Base-by-base conservation (phyloP, 1,139 yeast genomes). In the Pichia sp. region DNA sequence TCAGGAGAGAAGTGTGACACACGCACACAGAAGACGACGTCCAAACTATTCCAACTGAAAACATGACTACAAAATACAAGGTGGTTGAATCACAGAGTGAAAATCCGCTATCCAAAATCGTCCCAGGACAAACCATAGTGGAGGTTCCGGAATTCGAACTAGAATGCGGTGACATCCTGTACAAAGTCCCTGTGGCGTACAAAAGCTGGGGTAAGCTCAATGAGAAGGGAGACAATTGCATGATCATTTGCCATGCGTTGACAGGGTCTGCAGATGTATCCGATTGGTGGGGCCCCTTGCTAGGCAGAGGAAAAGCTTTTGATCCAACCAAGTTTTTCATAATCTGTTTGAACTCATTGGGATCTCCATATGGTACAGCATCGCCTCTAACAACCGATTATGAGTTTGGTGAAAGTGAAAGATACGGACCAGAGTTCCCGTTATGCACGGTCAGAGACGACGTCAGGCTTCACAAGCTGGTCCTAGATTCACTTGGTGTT, bases 271-370 rank as follows among this genome's bases (percentile, higher is more conserved):
- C 97, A 0, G 99, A 93, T 67, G 97, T 92, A 20, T 81, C 87
- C 49, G 99, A 93, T 67, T 93, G 99, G 99, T 89, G 99, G 99
- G 98, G 98, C 0, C 98, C 99, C 0, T 73, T 93, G 38, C 74
- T 93, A 48, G 99, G 99, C 0, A 81, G 85, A 4, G 87, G 83
- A 29, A 80, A 86, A 62, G 95, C 98, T 1, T 91, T 93, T 71
- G 99, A 93, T 71, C 96, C 97, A 0, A 77, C 91, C 1, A 78
- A 88, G 61, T 93, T 85, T 69, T 90, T 89, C 68, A 82, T 93
- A 48, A 77, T 93, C 14, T 93, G 99, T 70, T 74, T 93, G 57
- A 93, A 93, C 69, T 85, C 95, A 41, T 76, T 95, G 58, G 99
- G 99, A 0, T 89, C 97, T 0, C 99, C 99, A 0, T 93, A 93